Conservation (phyloP, 23 red algal species). For the Gracilaria domingensis region DNA sequence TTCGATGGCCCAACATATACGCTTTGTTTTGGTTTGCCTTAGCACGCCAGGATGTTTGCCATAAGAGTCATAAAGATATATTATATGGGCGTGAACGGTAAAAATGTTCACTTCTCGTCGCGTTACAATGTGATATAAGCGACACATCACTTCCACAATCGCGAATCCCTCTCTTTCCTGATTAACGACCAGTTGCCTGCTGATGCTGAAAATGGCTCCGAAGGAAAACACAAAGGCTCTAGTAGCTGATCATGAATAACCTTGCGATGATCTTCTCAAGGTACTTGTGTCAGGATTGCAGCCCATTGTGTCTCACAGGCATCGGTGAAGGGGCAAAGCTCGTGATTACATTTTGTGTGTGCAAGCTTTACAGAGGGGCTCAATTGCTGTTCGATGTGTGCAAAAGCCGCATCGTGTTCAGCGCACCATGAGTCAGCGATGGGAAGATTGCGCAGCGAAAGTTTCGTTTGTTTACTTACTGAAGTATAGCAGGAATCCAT, state of each 20-base stretch:
- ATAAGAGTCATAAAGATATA: neutral
- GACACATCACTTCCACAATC: constrained; percentile 14
- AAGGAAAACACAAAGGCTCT: constrained; percentile 20
- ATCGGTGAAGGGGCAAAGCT: too few species aligned
- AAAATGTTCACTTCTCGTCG: constrained; percentile 10
- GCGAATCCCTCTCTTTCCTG: constrained; percentile 54
- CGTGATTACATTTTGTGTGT: too few species aligned
- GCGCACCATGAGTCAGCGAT: neutral
- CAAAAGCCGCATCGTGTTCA: neutral
- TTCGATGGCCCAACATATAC: too few species aligned
- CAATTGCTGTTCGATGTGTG: constrained; percentile 1
- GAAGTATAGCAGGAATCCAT: neutral
- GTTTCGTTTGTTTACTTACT: neutral
- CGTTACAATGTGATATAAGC: constrained; percentile 25
- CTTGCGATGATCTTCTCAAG: too few species aligned
- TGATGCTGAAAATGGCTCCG: constrained; percentile 14
- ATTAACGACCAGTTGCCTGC: neutral
- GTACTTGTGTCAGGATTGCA: too few species aligned
- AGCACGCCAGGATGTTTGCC: neutral
- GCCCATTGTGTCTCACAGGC: too few species aligned
- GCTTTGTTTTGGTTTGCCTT: too few species aligned
- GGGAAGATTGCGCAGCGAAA: neutral
- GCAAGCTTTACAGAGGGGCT: too few species aligned
- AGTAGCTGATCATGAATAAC: neutral
- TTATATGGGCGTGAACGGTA: neutral